Conservation (phyloP, 2,329 filamentous ascomycete species). For the Pseudogymnoascus destructans region DNA sequence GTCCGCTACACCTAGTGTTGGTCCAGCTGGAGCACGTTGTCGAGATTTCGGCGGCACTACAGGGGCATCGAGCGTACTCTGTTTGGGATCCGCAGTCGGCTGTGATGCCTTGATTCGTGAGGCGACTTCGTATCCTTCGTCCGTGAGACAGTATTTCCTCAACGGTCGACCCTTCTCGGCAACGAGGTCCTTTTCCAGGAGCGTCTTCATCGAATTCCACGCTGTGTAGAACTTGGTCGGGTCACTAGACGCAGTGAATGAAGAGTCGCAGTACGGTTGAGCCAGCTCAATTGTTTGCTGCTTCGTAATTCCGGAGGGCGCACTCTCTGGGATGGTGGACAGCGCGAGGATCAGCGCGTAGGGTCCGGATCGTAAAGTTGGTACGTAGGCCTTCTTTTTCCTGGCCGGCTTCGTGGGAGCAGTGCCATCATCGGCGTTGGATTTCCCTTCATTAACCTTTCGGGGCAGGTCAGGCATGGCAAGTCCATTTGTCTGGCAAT, state of each 20-base stretch:
- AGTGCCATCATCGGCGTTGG: slow-evolving; percentile 12
- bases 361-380: slow-evolving; percentile 55
- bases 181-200: slow-evolving; percentile 60
- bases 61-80: slow-evolving; percentile 12
- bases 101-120: slow-evolving; percentile 44
- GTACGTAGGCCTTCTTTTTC: slow-evolving; percentile 57
- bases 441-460: slow-evolving; percentile 27
- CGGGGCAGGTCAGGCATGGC: slow-evolving; percentile 50
- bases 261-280: slow-evolving; percentile 59
- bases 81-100: slow-evolving; percentile 20
- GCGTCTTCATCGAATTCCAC: slow-evolving; percentile 71
- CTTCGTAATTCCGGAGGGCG: slow-evolving; percentile 49
- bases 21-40: not conserved
- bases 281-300: slow-evolving; percentile 53
- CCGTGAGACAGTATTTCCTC: slow-evolving; percentile 56
- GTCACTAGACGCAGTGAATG: slow-evolving; percentile 55
- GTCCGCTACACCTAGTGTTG: not conserved
- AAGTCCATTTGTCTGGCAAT: slow-evolving; percentile 54
- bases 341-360: slow-evolving; percentile 62
- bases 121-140: slow-evolving; percentile 66
- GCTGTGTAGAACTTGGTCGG: slow-evolving; percentile 63
- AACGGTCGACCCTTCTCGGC: slow-evolving; percentile 56
- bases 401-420: slow-evolving; percentile 40
- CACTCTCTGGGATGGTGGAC: slow-evolving; percentile 42
- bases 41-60: not conserved